Evolutionary conservation across 768 basidiomycete genomes (phyloP), one percentile per base, ranked within the genome.

Genomic region (Agaricus subrufescens): DNA sequence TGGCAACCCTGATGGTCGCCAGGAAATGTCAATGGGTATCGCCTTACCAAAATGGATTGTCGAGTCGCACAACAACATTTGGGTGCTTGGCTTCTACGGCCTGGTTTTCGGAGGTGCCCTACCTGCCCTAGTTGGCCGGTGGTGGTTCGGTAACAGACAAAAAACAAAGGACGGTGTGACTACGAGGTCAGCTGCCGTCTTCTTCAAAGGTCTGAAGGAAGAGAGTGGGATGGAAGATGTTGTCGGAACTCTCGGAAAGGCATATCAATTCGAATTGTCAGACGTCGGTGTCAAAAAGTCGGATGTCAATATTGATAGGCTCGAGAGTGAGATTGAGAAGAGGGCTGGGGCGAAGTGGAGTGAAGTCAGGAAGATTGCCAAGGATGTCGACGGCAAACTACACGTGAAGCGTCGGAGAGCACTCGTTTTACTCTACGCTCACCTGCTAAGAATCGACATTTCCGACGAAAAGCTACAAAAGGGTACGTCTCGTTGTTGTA

Each of bases 1-100:
- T 61, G 94, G 94, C 2, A 89, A 99, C 66, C 97, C 97, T 0
- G 97, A 99, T 68, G 97, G 97, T 6, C 87, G 92, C n/a, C 94
- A 98, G 67, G 89, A 93, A 65, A 77, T 95, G 29, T 85, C 89
- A 14, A 92, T 94, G 82, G 95, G 95, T 51, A 95, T 99, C 61
- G 97, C 97, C 0, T 76, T 99, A 4, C 97, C 97, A 0, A 77
- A 83, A 53, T 98, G 95, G 94, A 85, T 99, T 54, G 80, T 99
- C 49, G 94, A 94, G 64, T 83, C 90, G 42, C 83, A 91, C 65
- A 97, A 98, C 71, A 93, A 88, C 59, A 80, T 91, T 29, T 94
- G 88, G 85, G 92, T 98, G 1, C 79, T 99, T 45, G 91, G 86
- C 23, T 73, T 83, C 11, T 99, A 99, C 64, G 96, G 87, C 2